phyloP scores from a whole-genome alignment of 1,139 yeast species.

The Wickerhamomyces sp. region DNA sequence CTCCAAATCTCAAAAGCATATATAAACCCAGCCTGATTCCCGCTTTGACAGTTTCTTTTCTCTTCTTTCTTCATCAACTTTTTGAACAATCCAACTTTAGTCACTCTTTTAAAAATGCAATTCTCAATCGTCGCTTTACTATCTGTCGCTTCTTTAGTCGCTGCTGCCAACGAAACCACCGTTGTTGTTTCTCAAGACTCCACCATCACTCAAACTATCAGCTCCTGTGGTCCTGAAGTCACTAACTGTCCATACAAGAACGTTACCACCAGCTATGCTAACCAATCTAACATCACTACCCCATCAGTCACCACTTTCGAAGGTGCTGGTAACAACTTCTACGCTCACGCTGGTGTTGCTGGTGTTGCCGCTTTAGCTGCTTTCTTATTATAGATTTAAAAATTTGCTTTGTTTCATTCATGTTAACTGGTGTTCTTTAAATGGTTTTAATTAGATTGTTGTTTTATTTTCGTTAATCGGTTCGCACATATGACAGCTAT shows the following conservation, averaged over 20 bases:
- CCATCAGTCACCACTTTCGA: slow-evolving; percentile 29
- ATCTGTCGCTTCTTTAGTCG: slow-evolving; percentile 27
- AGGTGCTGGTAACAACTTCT: slow-evolving; percentile 31
- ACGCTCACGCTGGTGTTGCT: slow-evolving; percentile 34
- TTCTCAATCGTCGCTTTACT: slow-evolving; percentile 29
- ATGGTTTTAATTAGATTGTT: too few relatives aligned
- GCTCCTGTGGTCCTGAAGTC: slow-evolving; percentile 27
- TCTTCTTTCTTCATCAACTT: not conserved
- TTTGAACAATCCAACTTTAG: slow-evolving; percentile 16
- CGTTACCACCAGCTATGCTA: slow-evolving; percentile 24
- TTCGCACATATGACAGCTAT: too few relatives aligned
- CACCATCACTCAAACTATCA: slow-evolving; percentile 27
- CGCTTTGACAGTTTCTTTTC: not conserved
- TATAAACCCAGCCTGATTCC: not conserved
- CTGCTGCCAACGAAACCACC: slow-evolving; percentile 25
- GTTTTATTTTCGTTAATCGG: too few relatives aligned
- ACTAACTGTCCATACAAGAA: slow-evolving; percentile 29
- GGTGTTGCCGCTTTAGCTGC: slow-evolving; percentile 34
- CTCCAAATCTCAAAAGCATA: too few relatives aligned
- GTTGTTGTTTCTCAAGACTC: slow-evolving; percentile 15
- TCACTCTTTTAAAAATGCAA: slow-evolving; percentile 30
- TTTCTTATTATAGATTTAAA: slow-evolving; percentile 19
- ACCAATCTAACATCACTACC: slow-evolving; percentile 21
- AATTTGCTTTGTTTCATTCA: too few relatives aligned
- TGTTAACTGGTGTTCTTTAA: too few relatives aligned